Base-by-base conservation (phyloP, 306 rosid species). In the Gynostemma pentaphyllum region DNA sequence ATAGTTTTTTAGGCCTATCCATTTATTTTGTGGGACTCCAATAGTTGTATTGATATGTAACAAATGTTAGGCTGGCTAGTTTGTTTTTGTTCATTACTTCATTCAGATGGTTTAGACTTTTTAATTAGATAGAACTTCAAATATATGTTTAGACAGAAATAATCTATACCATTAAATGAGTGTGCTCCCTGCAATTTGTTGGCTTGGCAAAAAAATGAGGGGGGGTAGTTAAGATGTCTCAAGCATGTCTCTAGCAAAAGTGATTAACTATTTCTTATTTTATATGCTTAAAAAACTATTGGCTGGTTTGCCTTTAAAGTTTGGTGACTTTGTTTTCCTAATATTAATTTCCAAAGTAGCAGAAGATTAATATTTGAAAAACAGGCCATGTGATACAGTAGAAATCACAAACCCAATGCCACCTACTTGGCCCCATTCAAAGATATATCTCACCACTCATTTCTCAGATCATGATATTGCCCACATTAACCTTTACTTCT, bases 21-120 rank as follows among this genome's bases (percentile, higher is more conserved):
- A 55, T 21, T 36, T 57, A 46, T 57, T 37, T 59, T 59, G 47
- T 60, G 64, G 65, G 65, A 21, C 32, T 39, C 42, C 47, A 39
- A 36, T 57, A 57, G 64, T n/a, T 36, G 28, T 12, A 57, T 13
- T 10, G 6, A 57, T 36, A 21, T 36, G 64, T 4, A 4, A 19
- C 64, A 2, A 57, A 36, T 45, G 19, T 26, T 18, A 19, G 5
- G 29, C 30, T 57, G 18, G 29, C 46, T 30, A 19, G 46, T 57
- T 36, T 57, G 11, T 11, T 36, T 21, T 57, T 36, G 46, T 57
- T 32, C 64, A 57, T 37, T 15, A 30, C 26, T 22, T 37, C 19
- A 36, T 45, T 18, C 30, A 37, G 64, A 57, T 57, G 64, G 63
- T 57, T 57, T 57, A 37, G 5, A 36, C 19, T 57, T 32, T 57